phyloP scores from a whole-genome alignment of 2,329 filamentous ascomycete genomes.

The Fusarium palustre region DNA sequence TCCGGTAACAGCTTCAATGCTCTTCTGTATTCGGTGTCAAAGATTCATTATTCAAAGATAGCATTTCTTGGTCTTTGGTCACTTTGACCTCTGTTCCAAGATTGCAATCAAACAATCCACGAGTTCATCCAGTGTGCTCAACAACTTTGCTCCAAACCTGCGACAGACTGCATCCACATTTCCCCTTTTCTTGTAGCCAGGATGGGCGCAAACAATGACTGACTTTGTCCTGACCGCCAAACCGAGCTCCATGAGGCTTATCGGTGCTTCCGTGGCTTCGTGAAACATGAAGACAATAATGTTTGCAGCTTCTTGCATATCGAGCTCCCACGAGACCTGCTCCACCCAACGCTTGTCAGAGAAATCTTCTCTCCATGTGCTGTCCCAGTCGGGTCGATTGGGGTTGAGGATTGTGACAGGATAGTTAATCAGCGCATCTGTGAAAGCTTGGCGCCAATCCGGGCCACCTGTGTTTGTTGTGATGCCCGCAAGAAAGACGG shows the following conservation, averaged over 20 bases:
- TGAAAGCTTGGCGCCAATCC: constrained; percentile 65
- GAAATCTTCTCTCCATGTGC: constrained; percentile 63
- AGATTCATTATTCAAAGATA: neutral
- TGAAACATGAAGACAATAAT: constrained; percentile 70
- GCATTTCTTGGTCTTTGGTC: neutral
- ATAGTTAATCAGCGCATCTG: constrained; percentile 54
- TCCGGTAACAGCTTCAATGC: neutral
- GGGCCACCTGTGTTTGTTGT: constrained; percentile 57
- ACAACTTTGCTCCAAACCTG: constrained; percentile 58
- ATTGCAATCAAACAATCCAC: constrained; percentile 49
- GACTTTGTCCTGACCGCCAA: constrained; percentile 62
- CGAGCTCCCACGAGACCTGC: constrained; percentile 72
- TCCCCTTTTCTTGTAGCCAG: constrained; percentile 67
- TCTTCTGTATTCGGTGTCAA: neutral
- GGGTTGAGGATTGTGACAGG: constrained; percentile 70
- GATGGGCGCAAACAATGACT: constrained; percentile 64
- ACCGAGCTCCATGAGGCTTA: constrained; percentile 71
- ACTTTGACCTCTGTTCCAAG: neutral
- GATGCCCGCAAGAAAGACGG: constrained; percentile 70
- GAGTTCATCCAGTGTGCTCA: constrained; percentile 58
- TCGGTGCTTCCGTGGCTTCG: constrained; percentile 62
- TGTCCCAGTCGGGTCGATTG: constrained; percentile 67
- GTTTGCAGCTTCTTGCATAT: constrained; percentile 64
- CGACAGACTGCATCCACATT: constrained; percentile 70
- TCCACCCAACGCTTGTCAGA: constrained; percentile 59